Conservation (phyloP, 2,329 filamentous ascomycete species). For the Sporothrix inflata region DNA sequence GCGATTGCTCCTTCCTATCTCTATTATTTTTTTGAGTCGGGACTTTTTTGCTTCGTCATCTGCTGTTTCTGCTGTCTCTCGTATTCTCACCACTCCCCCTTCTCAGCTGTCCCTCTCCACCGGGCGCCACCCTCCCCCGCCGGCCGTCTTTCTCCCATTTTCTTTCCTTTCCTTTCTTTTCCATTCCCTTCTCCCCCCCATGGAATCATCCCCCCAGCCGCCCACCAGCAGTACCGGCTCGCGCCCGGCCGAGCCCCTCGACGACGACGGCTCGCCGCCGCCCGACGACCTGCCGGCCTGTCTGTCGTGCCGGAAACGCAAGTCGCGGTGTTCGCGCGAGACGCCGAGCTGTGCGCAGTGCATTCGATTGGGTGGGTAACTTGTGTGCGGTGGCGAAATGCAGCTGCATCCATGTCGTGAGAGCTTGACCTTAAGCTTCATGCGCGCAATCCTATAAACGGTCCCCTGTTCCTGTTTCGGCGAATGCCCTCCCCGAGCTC, state of each 20-base stretch:
- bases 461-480: background rate
- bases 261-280: conserved; percentile 25
- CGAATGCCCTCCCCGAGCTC: background rate
- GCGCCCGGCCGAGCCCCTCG: conserved; percentile 13
- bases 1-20: background rate
- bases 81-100: background rate
- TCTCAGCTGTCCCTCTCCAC: background rate
- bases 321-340: conserved; percentile 33
- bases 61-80: background rate
- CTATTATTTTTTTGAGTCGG: background rate
- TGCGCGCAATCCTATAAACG: background rate
- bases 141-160: background rate
- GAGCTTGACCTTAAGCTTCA: background rate
- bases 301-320: conserved; percentile 32
- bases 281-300: conserved; percentile 31
- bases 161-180: background rate
- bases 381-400: background rate
- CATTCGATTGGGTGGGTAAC: conserved; percentile 21
- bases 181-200: background rate
- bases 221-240: background rate
- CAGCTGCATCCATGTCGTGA: too few species aligned
- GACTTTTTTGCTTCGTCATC: background rate
- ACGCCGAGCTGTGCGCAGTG: conserved; percentile 32
- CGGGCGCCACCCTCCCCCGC: background rate
- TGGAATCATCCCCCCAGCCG: conserved; percentile 12